Conservation (phyloP, 441 rosid species). For the Populus hybrid region DNA sequence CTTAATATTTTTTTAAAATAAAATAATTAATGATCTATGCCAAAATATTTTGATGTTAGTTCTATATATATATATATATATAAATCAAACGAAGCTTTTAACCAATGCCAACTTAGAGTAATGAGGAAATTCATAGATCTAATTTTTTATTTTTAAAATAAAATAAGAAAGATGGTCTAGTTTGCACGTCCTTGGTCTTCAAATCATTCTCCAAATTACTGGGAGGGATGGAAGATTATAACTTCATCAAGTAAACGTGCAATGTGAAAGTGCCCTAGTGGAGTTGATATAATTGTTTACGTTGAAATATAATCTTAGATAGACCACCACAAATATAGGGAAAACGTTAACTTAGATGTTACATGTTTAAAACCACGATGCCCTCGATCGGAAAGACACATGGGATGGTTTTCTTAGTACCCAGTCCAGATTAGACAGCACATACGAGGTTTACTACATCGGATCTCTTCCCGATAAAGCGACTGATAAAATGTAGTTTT, state of each 20-base stretch:
- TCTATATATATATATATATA: too few species aligned
- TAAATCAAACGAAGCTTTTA: too few species aligned
- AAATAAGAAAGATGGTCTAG: too few species aligned
- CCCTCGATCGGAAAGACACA: background rate
- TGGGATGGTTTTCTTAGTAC: background rate
- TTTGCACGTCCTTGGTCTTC: too few species aligned
- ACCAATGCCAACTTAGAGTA: too few species aligned
- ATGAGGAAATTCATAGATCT: too few species aligned
- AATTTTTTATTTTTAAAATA: too few species aligned
- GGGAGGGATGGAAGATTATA: slow-evolving; percentile 12
- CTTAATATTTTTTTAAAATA: too few species aligned
- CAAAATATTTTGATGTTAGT: too few species aligned
- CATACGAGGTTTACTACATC: background rate
- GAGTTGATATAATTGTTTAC: slow-evolving; percentile 6
- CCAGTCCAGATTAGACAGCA: background rate
- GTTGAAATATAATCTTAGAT: background rate
- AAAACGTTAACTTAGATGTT: background rate
- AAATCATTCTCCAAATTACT: too few species aligned
- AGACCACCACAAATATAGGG: background rate
- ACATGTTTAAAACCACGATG: too few species aligned
- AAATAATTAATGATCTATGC: too few species aligned
- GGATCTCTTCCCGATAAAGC: background rate
- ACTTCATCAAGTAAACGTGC: slow-evolving; percentile 19
- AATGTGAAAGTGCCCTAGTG: slow-evolving; percentile 14
- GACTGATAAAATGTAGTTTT: background rate